Conservation (phyloP, 139 green algal species). For the Spirogloea muscicola region DNA sequence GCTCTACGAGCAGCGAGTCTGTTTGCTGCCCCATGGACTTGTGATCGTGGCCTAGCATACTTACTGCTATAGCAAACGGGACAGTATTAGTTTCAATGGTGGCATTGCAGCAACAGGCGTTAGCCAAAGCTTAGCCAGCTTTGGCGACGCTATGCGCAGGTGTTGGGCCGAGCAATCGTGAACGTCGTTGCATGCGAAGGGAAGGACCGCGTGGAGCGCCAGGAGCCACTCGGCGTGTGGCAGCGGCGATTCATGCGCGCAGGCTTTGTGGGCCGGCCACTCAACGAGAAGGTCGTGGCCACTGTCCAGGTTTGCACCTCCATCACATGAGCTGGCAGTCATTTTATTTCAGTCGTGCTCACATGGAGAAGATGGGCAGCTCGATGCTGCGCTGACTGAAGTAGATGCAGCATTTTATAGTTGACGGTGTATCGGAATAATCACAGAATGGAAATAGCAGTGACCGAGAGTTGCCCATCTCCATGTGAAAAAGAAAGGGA, state of each 20-base stretch:
- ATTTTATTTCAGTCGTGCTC: not conserved
- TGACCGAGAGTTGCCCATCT: not conserved
- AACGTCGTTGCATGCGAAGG: slow-evolving; percentile 19
- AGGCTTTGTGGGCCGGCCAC: not conserved
- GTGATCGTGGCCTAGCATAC: too few species aligned
- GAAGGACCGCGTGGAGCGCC: slow-evolving; percentile 23
- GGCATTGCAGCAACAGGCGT: too few species aligned
- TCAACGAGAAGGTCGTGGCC: slow-evolving; percentile 4
- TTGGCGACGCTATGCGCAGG: slow-evolving; percentile 5
- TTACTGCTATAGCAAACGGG: too few species aligned
- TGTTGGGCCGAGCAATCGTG: slow-evolving; percentile 19
- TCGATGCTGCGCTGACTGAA: too few species aligned
- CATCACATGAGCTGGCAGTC: not conserved
- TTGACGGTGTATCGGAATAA: too few species aligned
- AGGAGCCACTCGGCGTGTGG: slow-evolving; percentile 23
- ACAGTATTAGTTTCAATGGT: too few species aligned
- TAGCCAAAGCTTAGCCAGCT: too few species aligned
- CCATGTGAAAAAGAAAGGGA: not conserved
- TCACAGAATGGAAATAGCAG: too few species aligned
- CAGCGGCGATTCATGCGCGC: slow-evolving; percentile 2
- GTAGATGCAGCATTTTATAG: too few species aligned
- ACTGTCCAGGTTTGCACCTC: not conserved
- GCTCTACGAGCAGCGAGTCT: slow-evolving; percentile 19
- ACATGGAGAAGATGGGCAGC: too few species aligned
- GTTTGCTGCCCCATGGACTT: too few species aligned